Evolutionary conservation across 257 asterid genomes (phyloP).

Genomic region (Plantago ovata): DNA sequence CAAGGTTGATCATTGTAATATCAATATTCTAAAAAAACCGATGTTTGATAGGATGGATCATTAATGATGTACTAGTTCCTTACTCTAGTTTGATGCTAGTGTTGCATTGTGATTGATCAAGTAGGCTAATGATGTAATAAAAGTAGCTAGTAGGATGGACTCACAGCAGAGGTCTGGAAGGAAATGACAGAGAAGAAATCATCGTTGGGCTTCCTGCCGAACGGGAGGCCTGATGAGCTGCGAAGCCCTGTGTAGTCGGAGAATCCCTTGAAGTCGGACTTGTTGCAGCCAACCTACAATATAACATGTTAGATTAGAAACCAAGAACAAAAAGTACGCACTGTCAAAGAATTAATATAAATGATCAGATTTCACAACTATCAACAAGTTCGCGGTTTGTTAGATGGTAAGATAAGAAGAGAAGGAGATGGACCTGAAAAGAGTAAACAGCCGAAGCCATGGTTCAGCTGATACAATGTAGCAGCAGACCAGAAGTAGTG

Average conservation of each 20-base stretch:
- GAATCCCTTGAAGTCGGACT: conserved; percentile 75
- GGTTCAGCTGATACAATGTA: conserved; percentile 21
- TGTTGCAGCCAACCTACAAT: conserved; percentile 60
- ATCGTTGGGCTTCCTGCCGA: conserved; percentile 49
- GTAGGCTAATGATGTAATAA: no score
- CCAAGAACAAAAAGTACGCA: no score
- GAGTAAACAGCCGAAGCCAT: conserved; percentile 93
- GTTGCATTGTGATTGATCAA: no score
- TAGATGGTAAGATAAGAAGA: no score
- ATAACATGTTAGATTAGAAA: neutral
- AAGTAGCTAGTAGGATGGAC: conserved; percentile 19
- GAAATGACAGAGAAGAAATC: conserved; percentile 61
- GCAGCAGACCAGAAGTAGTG: conserved; percentile 21
- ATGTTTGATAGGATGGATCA: no score
- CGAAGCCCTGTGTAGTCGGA: conserved; percentile 78
- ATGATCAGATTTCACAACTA: neutral
- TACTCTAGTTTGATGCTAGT: neutral
- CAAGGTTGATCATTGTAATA: no score
- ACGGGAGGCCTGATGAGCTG: conserved; percentile 56
- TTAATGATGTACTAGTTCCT: no score
- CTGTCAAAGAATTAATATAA: neutral
- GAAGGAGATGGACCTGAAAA: conserved; percentile 75
- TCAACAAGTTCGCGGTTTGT: no score
- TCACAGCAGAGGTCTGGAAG: conserved; percentile 82
- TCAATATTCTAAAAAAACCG: no score